phyloP scores from a whole-genome alignment of 441 rosid genomes.

The Adansonia grandidieri region DNA sequence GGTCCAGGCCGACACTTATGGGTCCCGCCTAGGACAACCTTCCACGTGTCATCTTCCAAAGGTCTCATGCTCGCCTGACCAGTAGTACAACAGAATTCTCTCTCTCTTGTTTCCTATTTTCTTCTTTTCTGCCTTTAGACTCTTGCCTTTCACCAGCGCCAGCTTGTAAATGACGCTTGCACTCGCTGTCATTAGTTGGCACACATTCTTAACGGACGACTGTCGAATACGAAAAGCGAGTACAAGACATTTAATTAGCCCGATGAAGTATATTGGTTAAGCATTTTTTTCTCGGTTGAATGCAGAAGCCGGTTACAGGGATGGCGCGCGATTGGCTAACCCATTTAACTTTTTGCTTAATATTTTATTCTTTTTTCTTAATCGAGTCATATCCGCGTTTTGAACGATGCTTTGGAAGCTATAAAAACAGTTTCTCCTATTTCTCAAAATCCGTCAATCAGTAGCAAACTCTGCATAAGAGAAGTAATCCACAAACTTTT shows the following conservation, averaged over 20 bases:
- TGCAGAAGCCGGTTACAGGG: slow-evolving; percentile 19
- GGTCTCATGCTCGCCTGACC: slow-evolving; percentile 10
- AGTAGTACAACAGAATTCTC: no score
- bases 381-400: slow-evolving; percentile 24
- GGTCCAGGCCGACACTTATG: not conserved
- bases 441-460: not conserved
- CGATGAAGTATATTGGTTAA: not conserved
- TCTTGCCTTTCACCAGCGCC: slow-evolving; percentile 17
- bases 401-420: slow-evolving; percentile 21
- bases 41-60: slow-evolving; percentile 38
- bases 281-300: not conserved
- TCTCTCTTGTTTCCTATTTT: not conserved
- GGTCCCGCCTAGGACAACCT: no score
- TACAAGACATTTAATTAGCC: not conserved
- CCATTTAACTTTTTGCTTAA: not conserved
- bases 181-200: slow-evolving; percentile 9
- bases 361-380: not conserved
- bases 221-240: not conserved
- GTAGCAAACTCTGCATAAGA: not conserved
- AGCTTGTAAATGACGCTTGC: not conserved
- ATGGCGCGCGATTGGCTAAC: not conserved
- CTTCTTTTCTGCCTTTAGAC: slow-evolving; percentile 32
- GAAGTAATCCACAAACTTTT: not conserved
- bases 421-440: slow-evolving; percentile 24
- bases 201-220: not conserved